Percentiles rank a stretch among this genome's conserved stretches.
These are phyloP conservation scores for Coemansia asiatica DNA, from an alignment of 192 early-diverging fungal species.

Conservation along the genomic window DNA sequence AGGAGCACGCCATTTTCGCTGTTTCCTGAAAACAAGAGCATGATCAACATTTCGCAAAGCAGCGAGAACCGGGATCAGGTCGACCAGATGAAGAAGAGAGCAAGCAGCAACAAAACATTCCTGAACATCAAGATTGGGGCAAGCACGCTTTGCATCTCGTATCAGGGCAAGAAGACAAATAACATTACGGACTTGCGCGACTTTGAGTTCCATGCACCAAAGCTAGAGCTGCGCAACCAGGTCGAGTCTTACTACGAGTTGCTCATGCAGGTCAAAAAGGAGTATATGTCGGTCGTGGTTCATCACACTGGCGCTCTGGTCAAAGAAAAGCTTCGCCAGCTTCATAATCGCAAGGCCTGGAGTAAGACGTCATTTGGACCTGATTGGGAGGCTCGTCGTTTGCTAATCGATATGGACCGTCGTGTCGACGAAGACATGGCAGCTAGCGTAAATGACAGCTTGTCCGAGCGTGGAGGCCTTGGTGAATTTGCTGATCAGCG, in stretches of 20 bases:
- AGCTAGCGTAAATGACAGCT: conserved; percentile 14
- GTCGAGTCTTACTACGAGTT: conserved; percentile 58
- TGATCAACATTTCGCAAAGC: conserved; percentile 36
- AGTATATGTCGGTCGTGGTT: conserved; percentile 52
- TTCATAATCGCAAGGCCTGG: conserved; percentile 56
- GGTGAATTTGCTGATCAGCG: background rate
- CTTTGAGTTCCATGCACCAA: conserved; percentile 55
- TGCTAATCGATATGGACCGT: conserved; percentile 51
- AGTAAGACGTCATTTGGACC: conserved; percentile 51
- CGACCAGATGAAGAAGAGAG: conserved; percentile 81
- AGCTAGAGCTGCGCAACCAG: conserved; percentile 52
- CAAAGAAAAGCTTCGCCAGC: conserved; percentile 55
- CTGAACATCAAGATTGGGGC: conserved; percentile 87
- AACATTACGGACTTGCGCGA: conserved; percentile 54
- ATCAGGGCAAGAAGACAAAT: conserved; percentile 66
- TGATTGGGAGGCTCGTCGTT: conserved; percentile 45
- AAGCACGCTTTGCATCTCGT: conserved; percentile 78
- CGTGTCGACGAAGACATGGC: conserved; percentile 40
- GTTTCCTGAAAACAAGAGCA: conserved; percentile 33
- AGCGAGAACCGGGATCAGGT: conserved; percentile 57
- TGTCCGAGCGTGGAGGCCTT: conserved; percentile 5
- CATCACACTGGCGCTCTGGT: conserved; percentile 57
- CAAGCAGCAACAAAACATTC: conserved; percentile 83
- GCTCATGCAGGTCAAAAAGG: conserved; percentile 56
- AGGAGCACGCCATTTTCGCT: conserved; percentile 28